Percentiles rank a stretch among this genome's conserved stretches.
Evolutionary conservation across 805 yeast genomes (phyloP).

Genomic region (Sungouiella thailandica): DNA sequence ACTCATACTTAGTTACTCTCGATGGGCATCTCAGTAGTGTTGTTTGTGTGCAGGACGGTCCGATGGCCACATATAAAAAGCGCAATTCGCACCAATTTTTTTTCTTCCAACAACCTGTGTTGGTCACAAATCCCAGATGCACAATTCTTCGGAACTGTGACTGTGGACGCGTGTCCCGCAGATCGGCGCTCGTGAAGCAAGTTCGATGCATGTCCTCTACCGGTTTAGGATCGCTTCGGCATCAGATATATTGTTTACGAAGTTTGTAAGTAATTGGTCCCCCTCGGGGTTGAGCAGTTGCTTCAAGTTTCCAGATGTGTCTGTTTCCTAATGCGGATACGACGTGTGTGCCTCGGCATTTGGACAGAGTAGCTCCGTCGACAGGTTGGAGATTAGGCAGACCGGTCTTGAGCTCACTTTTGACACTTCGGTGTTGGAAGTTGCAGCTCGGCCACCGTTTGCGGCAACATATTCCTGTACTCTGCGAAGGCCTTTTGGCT

Average conservation of each 20-base stretch:
- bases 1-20: too few relatives aligned
- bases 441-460: constrained; percentile 63
- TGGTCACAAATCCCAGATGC: constrained; percentile 40
- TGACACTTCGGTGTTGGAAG: constrained; percentile 26
- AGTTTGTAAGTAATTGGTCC: constrained; percentile 28
- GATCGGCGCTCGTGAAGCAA: constrained; percentile 76
- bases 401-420: constrained; percentile 57
- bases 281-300: constrained; percentile 51
- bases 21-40: too few relatives aligned
- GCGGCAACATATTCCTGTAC: constrained; percentile 99
- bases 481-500: constrained; percentile 91
- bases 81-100: too few relatives aligned
- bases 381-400: constrained; percentile 82
- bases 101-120: constrained; percentile 48
- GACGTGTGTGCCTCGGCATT: constrained; percentile 31
- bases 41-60: too few relatives aligned
- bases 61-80: too few relatives aligned
- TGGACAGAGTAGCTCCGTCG: constrained; percentile 95
- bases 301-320: constrained; percentile 13
- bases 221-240: too few relatives aligned
- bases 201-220: constrained; percentile 27
- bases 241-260: too few relatives aligned
- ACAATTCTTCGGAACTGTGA: constrained; percentile 29
- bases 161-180: constrained; percentile 43
- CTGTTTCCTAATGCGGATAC: constrained; percentile 1